phyloP scores from a whole-genome alignment of 1,139 yeast species.

The Geotrichum citri-aurantii region DNA sequence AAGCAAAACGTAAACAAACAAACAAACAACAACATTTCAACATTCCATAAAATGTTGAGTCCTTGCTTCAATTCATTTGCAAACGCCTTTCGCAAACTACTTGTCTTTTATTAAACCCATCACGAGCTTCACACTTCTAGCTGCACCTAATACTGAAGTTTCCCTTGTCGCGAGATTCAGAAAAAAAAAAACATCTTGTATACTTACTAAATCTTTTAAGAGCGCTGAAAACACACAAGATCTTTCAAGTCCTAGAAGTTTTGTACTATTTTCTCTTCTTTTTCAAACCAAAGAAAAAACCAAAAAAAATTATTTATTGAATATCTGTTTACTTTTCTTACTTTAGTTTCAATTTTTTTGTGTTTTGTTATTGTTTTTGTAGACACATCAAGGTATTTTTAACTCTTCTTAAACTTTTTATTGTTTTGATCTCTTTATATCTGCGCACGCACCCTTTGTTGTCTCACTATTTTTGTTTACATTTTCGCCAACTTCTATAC shows the following conservation, averaged over 20 bases:
- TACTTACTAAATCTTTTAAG: no score
- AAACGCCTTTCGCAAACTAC: no score
- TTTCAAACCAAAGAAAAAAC: not conserved
- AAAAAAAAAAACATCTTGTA: no score
- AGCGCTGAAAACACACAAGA: no score
- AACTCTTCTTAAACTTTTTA: not conserved
- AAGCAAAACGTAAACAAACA: not conserved
- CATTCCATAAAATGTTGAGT: no score
- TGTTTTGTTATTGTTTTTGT: not conserved
- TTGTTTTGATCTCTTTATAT: not conserved
- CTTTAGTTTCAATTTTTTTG: not conserved
- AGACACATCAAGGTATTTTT: not conserved
- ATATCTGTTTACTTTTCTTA: not conserved
- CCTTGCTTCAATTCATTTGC: no score
- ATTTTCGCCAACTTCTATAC: not conserved
- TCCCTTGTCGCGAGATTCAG: no score
- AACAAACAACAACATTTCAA: not conserved
- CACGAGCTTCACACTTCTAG: not conserved
- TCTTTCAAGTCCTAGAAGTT: no score
- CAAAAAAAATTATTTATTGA: not conserved
- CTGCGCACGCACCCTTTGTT: not conserved
- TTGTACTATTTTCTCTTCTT: no score
- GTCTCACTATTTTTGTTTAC: not conserved
- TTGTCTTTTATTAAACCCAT: not conserved
- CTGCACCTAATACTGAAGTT: no score